A percentile compares a stretch with the other conserved stretches of the same genome.
These are phyloP conservation scores for Darksidea phi DNA, from an alignment of 495 filamentous ascomycete species.

Conservation along the genomic window DNA sequence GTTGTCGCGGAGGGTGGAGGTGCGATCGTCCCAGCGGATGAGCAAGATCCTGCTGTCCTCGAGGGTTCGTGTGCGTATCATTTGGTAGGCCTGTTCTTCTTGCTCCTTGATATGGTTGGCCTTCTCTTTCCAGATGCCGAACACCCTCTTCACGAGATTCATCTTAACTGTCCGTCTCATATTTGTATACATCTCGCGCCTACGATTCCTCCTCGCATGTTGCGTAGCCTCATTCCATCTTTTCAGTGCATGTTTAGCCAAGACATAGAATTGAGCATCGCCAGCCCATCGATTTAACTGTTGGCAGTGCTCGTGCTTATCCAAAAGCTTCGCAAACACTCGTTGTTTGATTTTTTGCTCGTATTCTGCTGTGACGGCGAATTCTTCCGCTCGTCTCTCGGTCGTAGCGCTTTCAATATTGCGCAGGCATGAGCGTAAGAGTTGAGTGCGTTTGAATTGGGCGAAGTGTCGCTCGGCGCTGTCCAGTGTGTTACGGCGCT, in stretches of 20 bases:
- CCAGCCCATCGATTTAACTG: constrained; percentile 55
- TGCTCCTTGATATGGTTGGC: constrained; percentile 39
- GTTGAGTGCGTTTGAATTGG: constrained; percentile 10
- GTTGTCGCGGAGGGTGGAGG: not conserved
- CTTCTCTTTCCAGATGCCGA: constrained; percentile 51
- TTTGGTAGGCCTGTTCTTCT: constrained; percentile 48
- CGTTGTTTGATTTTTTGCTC: constrained; percentile 52
- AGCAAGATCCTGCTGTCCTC: constrained; percentile 16
- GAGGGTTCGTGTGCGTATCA: constrained; percentile 42
- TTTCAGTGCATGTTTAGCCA: constrained; percentile 54
- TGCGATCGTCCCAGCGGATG: constrained; percentile 13
- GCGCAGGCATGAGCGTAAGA: constrained; percentile 5
- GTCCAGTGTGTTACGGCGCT: constrained; percentile 12
- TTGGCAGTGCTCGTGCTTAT: constrained; percentile 48
- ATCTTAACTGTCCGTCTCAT: constrained; percentile 60
- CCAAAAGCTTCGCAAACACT: constrained; percentile 51
- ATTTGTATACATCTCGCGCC: constrained; percentile 59
- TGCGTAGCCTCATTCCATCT: constrained; percentile 55
- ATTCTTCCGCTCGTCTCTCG: constrained; percentile 7
- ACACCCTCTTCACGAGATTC: constrained; percentile 51
- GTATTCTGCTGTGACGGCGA: constrained; percentile 54
- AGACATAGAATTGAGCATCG: constrained; percentile 61
- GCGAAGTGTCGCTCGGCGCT: constrained; percentile 30
- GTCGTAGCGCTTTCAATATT: constrained; percentile 25
- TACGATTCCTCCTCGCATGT: constrained; percentile 53